A percentile compares a stretch with the other conserved stretches of the same genome.
Conservation (phyloP, 164 flowering plant genomes). For the Stephania yunnanensis region DNA sequence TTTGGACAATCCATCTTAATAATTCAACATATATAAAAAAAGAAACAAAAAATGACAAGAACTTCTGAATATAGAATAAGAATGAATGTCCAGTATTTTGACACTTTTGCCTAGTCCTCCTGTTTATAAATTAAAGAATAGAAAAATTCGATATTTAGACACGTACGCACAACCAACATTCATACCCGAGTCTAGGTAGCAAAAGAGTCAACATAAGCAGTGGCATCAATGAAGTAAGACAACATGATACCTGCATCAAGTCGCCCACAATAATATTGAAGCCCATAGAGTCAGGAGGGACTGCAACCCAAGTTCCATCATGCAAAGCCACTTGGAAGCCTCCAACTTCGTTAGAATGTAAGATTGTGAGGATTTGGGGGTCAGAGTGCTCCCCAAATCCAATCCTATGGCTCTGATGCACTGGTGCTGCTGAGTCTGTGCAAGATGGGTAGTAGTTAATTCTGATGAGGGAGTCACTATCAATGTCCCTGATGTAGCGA, state of each 20-base stretch:
- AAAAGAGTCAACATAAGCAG: not conserved
- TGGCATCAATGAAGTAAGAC: not conserved
- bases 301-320: constrained; percentile 59
- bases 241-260: constrained; percentile 40
- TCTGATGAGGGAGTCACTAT: constrained; percentile 63
- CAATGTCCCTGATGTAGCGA: constrained; percentile 39
- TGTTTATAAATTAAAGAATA: no score
- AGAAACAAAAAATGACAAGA: no score
- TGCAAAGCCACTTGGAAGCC: constrained; percentile 51
- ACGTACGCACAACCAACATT: no score
- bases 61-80: no score
- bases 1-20: no score
- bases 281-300: constrained; percentile 49
- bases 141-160: no score
- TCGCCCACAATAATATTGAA: constrained; percentile 66
- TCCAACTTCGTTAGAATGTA: constrained; percentile 56
- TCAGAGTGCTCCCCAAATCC: constrained; percentile 88
- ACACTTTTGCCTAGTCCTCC: no score
- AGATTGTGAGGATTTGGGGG: constrained; percentile 69
- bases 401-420: constrained; percentile 13
- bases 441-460: constrained; percentile 69
- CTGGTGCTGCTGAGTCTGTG: constrained; percentile 15
- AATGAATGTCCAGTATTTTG: no score
- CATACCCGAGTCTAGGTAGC: no score
- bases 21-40: no score